Conservation (phyloP, 305 asterid species). For the Stenogyne calaminthoides region DNA sequence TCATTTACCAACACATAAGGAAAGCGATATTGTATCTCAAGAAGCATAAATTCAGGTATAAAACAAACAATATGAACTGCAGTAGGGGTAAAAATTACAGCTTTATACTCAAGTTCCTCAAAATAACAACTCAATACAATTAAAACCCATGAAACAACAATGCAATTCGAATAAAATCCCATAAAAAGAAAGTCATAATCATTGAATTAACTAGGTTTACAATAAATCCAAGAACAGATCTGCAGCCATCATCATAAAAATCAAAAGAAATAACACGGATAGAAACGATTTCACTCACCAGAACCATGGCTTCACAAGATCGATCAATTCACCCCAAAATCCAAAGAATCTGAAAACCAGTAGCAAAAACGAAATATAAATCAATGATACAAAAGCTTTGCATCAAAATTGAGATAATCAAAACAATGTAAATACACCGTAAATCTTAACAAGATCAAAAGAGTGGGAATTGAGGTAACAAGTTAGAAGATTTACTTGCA, state of each 20-base stretch:
- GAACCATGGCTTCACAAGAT: conserved; percentile 61
- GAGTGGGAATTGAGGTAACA: neutral
- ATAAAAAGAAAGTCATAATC: neutral
- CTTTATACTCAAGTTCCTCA: neutral
- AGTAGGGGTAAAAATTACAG: neutral
- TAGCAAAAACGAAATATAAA: neutral
- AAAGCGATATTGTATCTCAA: no score
- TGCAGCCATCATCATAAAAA: conserved; percentile 7
- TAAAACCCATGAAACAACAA: neutral
- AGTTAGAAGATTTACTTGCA: conserved; percentile 12
- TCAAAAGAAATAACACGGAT: neutral
- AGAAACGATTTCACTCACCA: conserved; percentile 49
- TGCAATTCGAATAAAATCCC: neutral
- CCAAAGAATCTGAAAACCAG: conserved; percentile 35
- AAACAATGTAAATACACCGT: neutral
- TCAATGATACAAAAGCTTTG: neutral
- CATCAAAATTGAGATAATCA: neutral
- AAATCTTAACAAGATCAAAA: conserved; percentile 10
- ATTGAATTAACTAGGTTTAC: neutral
- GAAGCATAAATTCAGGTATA: neutral
- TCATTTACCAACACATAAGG: neutral
- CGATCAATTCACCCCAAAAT: conserved; percentile 29
- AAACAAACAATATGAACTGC: neutral
- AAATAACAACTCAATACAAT: neutral
- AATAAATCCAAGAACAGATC: conserved; percentile 37